A percentile compares a stretch with the other conserved stretches of the same genome.
These are phyloP conservation scores for Fusarium sp. DNA, from an alignment of 2,329 filamentous ascomycete species.

Conservation along the genomic window DNA sequence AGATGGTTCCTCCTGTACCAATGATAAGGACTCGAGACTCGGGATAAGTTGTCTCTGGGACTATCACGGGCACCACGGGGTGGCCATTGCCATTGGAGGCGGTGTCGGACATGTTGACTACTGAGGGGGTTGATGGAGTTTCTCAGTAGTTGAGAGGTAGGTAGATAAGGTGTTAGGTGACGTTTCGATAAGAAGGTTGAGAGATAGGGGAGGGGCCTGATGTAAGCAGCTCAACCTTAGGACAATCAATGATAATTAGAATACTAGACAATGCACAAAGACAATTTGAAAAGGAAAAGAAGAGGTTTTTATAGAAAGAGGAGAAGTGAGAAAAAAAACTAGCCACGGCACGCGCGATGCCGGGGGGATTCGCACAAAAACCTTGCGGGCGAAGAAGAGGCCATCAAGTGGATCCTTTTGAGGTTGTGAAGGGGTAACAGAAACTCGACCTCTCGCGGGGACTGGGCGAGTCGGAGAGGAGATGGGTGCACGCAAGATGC, in stretches of 20 bases:
- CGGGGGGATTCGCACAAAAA: constrained; percentile 31
- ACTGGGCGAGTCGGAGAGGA: constrained; percentile 41
- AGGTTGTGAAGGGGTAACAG: constrained; percentile 48
- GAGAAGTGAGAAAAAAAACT: constrained; percentile 25
- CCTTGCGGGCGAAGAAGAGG: constrained; percentile 39
- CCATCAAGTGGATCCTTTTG: constrained; percentile 46
- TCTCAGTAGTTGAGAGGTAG: neutral
- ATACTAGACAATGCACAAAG: neutral
- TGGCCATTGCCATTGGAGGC: constrained; percentile 18
- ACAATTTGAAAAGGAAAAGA: neutral
- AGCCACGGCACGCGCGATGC: constrained; percentile 24
- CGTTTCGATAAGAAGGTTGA: constrained; percentile 23
- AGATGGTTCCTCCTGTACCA: constrained; percentile 91
- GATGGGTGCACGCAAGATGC: constrained; percentile 27
- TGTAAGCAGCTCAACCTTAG: constrained; percentile 4
- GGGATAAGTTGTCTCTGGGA: constrained; percentile 57
- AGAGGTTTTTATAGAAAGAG: neutral
- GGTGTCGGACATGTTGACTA: constrained; percentile 23
- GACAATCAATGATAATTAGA: neutral
- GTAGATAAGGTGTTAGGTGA: neutral
- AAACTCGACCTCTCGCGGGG: constrained; percentile 43
- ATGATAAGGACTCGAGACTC: constrained; percentile 89
- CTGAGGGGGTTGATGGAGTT: neutral
- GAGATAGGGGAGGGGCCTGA: constrained; percentile 15
- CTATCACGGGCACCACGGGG: constrained; percentile 8